Percentiles rank a stretch among this genome's conserved stretches.
These are phyloP conservation scores for Microbotryum intermedium DNA, from an alignment of 1,284 basidiomycete genomes.

Conservation along the genomic window DNA sequence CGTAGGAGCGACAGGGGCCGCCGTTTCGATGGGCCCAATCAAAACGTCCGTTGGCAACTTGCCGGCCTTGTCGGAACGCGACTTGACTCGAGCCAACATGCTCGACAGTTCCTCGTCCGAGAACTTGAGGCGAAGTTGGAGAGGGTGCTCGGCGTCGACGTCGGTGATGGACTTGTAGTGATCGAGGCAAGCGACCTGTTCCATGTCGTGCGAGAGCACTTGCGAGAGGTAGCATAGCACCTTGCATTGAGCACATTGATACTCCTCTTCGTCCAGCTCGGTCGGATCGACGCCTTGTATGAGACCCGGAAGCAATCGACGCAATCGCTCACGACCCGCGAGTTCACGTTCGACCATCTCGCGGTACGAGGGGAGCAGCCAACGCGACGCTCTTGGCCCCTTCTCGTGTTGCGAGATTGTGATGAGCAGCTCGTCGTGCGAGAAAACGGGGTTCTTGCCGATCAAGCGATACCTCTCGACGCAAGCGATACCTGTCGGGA, in stretches of 20 bases:
- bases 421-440: slow-evolving; percentile 91
- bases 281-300: slow-evolving; percentile 63
- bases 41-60: not conserved
- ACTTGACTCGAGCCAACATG: slow-evolving; percentile 20
- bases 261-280: slow-evolving; percentile 83
- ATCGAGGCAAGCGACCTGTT: slow-evolving; percentile 72
- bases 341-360: slow-evolving; percentile 87
- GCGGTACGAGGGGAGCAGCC: slow-evolving; percentile 72
- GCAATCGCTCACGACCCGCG: slow-evolving; percentile 54
- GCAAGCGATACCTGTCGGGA: slow-evolving; percentile 75
- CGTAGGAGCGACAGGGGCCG: not conserved
- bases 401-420: slow-evolving; percentile 90
- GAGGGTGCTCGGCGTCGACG: not conserved
- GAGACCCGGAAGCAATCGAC: slow-evolving; percentile 44
- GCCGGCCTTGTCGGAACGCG: slow-evolving; percentile 22
- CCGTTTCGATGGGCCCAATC: slow-evolving; percentile 7
- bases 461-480: slow-evolving; percentile 77
- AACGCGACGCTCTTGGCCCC: slow-evolving; percentile 84
- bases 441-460: slow-evolving; percentile 90
- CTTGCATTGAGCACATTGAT: slow-evolving; percentile 91
- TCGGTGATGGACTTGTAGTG: slow-evolving; percentile 46
- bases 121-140: slow-evolving; percentile 23
- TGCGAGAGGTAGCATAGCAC: slow-evolving; percentile 93
- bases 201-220: slow-evolving; percentile 52
- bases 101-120: slow-evolving; percentile 26